Evolutionary conservation across 176 grass and related monocot species (phyloP).

Genomic region (Carex kokanica): DNA sequence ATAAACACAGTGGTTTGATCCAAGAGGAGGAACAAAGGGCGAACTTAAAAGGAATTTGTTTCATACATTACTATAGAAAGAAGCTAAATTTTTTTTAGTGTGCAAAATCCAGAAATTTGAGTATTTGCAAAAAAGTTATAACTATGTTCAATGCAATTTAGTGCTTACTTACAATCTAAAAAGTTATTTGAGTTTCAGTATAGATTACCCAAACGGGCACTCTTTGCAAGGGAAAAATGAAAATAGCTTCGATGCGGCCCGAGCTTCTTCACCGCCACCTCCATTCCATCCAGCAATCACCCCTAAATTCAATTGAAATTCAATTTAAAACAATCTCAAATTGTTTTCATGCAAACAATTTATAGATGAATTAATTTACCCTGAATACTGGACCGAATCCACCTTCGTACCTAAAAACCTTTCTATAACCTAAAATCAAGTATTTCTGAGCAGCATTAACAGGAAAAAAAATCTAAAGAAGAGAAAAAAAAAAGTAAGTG

Average conservation of each 20-base stretch:
- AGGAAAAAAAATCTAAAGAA: no score
- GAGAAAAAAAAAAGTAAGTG: no score
- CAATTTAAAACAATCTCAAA: not conserved
- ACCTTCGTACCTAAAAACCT: constrained; percentile 63
- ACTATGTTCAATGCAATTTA: not conserved
- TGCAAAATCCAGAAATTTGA: no score
- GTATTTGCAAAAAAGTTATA: not conserved
- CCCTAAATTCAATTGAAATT: constrained; percentile 24
- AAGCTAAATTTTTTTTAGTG: not conserved
- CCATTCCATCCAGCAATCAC: constrained; percentile 54
- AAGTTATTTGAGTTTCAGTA: no score
- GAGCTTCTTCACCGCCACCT: constrained; percentile 88
- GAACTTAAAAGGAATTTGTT: not conserved
- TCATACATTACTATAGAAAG: not conserved
- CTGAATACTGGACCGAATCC: constrained; percentile 83
- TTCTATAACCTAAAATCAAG: not conserved
- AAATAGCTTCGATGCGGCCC: constrained; percentile 36
- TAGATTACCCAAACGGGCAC: no score
- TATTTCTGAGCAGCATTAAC: no score
- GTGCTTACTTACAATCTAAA: not conserved
- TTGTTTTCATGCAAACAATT: not conserved
- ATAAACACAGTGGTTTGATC: not conserved
- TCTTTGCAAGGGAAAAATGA: not conserved
- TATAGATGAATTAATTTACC: constrained; percentile 16
- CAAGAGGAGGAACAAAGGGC: not conserved